A percentile compares a stretch with the other conserved stretches of the same genome.
These are phyloP conservation scores for Pelargonium nanum DNA, from an alignment of 345 rosid genomes.

Conservation along the genomic window DNA sequence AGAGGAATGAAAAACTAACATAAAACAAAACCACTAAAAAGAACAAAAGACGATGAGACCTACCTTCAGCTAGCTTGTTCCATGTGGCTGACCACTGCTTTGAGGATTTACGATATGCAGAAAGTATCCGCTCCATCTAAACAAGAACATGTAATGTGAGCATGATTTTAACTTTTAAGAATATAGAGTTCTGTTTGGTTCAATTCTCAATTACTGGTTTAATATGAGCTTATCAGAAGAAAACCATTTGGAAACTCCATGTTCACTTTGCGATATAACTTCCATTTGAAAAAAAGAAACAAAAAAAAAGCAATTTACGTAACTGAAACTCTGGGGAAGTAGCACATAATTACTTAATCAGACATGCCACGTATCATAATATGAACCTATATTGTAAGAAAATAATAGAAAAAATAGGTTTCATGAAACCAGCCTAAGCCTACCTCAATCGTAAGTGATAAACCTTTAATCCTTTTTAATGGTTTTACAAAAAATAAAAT, in stretches of 20 bases:
- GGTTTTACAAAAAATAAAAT: background rate
- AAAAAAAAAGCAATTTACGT: background rate
- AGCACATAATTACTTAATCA: background rate
- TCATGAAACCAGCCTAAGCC: background rate
- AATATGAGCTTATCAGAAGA: background rate
- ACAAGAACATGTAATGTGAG: slow-evolving; percentile 7
- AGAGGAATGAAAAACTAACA: slow-evolving; percentile 2
- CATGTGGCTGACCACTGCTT: slow-evolving; percentile 92
- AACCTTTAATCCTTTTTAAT: background rate
- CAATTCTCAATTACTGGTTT: background rate
- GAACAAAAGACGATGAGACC: background rate
- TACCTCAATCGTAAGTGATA: background rate
- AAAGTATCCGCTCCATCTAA: slow-evolving; percentile 75
- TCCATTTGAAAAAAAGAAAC: background rate
- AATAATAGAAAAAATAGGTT: too few species aligned
- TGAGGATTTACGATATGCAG: slow-evolving; percentile 80
- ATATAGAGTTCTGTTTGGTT: background rate
- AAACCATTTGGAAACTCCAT: background rate
- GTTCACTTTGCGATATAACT: background rate
- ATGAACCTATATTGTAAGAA: too few species aligned
- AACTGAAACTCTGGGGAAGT: background rate
- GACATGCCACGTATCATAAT: too few species aligned
- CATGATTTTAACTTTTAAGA: background rate
- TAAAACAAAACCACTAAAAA: background rate
- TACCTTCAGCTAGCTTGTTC: slow-evolving; percentile 97